These are phyloP conservation scores for Aspergillus terreus DNA, from an alignment of 2,329 filamentous ascomycete genomes.

Conservation along the genomic window DNA sequence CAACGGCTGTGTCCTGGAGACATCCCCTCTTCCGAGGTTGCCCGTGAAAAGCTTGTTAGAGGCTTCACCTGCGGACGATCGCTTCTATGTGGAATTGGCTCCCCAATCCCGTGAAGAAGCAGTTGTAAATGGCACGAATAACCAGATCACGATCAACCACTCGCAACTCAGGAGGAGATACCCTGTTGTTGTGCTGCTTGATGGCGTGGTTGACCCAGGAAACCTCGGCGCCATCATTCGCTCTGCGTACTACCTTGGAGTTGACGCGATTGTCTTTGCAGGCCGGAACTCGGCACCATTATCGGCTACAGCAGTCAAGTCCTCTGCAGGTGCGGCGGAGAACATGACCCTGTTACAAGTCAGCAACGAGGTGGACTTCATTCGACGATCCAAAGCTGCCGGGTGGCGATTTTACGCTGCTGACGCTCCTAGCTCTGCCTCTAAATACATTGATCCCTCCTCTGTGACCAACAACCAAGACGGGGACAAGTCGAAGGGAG, in stretches of 20 bases:
- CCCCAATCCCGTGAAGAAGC: constrained; percentile 72
- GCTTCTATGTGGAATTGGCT: constrained; percentile 59
- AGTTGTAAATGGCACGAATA: constrained; percentile 64
- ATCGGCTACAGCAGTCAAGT: constrained; percentile 76
- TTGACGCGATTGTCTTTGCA: constrained; percentile 76
- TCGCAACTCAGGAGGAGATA: constrained; percentile 22
- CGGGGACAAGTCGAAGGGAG: constrained; percentile 34
- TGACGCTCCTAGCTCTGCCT: constrained; percentile 43
- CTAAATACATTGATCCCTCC: constrained; percentile 18
- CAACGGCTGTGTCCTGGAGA: constrained; percentile 84
- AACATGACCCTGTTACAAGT: constrained; percentile 70
- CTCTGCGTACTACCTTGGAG: constrained; percentile 85
- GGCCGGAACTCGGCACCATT: constrained; percentile 69
- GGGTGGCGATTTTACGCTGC: constrained; percentile 86
- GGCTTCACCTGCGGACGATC: constrained; percentile 43
- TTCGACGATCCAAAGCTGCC: constrained; percentile 61
- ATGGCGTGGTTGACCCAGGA: constrained; percentile 68
- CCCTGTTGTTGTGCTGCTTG: constrained; percentile 42
- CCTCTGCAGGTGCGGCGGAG: constrained; percentile 84
- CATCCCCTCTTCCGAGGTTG: constrained; percentile 72
- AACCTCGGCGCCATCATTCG: constrained; percentile 89
- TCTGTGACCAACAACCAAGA: constrained; percentile 28
- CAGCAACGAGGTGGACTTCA: constrained; percentile 63
- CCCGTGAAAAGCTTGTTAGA: constrained; percentile 60
- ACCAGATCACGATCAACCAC: constrained; percentile 43